These are phyloP conservation scores for Sporothrix mexicana DNA, from an alignment of 2,329 filamentous ascomycete species.

Conservation along the genomic window DNA sequence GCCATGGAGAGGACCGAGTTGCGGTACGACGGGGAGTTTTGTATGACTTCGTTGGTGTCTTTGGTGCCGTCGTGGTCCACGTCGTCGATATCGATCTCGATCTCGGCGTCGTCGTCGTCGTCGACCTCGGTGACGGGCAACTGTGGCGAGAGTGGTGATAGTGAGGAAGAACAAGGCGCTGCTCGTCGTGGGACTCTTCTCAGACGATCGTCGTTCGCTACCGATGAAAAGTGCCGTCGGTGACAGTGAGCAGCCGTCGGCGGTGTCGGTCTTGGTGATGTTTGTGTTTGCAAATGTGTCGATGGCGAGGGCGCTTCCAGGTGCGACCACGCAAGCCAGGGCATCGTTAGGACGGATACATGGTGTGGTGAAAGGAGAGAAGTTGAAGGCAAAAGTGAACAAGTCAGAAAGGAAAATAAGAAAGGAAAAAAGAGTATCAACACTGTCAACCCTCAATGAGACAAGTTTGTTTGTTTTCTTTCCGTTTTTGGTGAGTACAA, in stretches of 20 bases:
- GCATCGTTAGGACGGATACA: slow-evolving; percentile 28
- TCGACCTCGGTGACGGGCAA: not conserved
- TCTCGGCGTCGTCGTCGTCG: not conserved
- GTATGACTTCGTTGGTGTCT: not conserved
- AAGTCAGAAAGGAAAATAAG: not conserved
- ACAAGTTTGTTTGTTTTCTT: slow-evolving; percentile 17
- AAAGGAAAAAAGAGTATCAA: not conserved
- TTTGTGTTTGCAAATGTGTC: too few relatives aligned
- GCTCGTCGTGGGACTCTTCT: not conserved
- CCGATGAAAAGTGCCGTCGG: slow-evolving; percentile 30
- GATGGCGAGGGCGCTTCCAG: slow-evolving; percentile 17
- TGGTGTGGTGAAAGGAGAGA: not conserved
- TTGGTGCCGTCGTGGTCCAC: not conserved
- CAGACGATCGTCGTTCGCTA: slow-evolving; percentile 17
- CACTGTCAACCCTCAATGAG: not conserved
- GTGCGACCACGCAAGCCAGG: slow-evolving; percentile 30
- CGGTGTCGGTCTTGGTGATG: not conserved
- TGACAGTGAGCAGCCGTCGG: slow-evolving; percentile 18
- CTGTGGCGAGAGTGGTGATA: slow-evolving; percentile 16
- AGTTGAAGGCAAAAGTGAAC: not conserved
- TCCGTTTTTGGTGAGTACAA: not conserved
- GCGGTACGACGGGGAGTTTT: not conserved
- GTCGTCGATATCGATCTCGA: not conserved
- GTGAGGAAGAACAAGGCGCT: not conserved
- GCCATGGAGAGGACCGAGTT: slow-evolving; percentile 28